Base-by-base conservation (phyloP, 371 early-diverging fungal genomes). In the Thermomucor indicae-seudaticae region DNA sequence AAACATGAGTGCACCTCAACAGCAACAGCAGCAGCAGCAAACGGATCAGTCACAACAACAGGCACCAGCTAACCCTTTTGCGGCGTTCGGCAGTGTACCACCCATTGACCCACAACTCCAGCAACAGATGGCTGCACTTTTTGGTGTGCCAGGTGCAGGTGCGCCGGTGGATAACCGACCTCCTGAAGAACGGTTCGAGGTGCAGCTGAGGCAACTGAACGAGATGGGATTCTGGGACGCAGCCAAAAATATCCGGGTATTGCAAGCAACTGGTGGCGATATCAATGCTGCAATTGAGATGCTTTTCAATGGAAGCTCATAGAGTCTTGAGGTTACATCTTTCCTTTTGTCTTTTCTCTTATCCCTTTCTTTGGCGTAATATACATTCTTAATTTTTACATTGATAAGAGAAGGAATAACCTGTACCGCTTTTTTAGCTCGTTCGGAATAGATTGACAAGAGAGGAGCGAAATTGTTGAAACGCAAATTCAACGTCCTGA, bases 161-260 rank as follows among this genome's bases (percentile, higher is more conserved):
- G 48, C 75, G 20, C 58, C 75, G 16, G 51, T 54, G 7, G 64
- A 70, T 50, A 68, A 47, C 28, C 75, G 78, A 50, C 86, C 95
- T 32, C 91, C 92, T 22, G 97, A 95, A 71, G 94, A 92, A 60
- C 81, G 93, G 20, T 98, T 83, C 70, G 84, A 86, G 58, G 83
- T 80, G 17, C 95, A 98, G 66, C 78, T 98, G 43, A 82, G 84
- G 62, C 96, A 96, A 69, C 71, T 98, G 51, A 89, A 85, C 57
- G 98, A 97, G 37, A 98, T 98, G 98, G 98, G 98, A 5, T 93
- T 98, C 65, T 90, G 80, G 75, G 90, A 93, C 65, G 86, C 91
- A 11, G 69, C 81, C 6, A 86, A 89, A 69, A 98, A 98, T 59
- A 86, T 97, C 43, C 78, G 92, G 23, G 97, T 93, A 1, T 74